phyloP scores from a whole-genome alignment of 2,329 filamentous ascomycete species.

The Paecilomyces sp. region DNA sequence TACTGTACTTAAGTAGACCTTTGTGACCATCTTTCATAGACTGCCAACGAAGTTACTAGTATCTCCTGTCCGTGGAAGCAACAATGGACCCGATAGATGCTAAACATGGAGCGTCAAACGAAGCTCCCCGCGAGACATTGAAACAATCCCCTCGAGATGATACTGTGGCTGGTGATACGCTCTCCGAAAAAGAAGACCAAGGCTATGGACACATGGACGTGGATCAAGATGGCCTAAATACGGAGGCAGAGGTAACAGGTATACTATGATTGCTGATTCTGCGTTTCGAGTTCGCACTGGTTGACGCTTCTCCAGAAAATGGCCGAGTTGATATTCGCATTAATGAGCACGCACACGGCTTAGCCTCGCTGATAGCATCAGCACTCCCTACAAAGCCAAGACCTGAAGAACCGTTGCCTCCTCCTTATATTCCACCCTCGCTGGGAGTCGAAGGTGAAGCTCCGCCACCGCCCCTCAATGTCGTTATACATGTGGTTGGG shows the following conservation, averaged over 20 bases:
- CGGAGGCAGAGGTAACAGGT: conserved; percentile 55
- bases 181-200: conserved; percentile 15
- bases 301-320: conserved; percentile 46
- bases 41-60: neutral
- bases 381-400: conserved; percentile 36
- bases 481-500: conserved; percentile 69
- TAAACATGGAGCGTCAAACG: neutral
- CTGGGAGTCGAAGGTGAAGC: conserved; percentile 55
- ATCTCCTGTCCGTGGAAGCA: neutral
- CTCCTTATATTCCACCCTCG: conserved; percentile 54
- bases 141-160: neutral
- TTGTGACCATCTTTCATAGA: neutral
- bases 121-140: neutral
- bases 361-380: conserved; percentile 62
- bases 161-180: conserved; percentile 12
- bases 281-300: neutral
- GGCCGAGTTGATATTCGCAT: conserved; percentile 76
- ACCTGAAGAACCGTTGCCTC: conserved; percentile 21
- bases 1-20: neutral
- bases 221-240: conserved; percentile 56
- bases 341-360: conserved; percentile 58
- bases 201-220: conserved; percentile 57
- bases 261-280: conserved; percentile 6
- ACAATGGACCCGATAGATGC: neutral
- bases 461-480: conserved; percentile 55